phyloP scores from a whole-genome alignment of 2,329 filamentous ascomycete genomes.

The Alternaria incomplexa region DNA sequence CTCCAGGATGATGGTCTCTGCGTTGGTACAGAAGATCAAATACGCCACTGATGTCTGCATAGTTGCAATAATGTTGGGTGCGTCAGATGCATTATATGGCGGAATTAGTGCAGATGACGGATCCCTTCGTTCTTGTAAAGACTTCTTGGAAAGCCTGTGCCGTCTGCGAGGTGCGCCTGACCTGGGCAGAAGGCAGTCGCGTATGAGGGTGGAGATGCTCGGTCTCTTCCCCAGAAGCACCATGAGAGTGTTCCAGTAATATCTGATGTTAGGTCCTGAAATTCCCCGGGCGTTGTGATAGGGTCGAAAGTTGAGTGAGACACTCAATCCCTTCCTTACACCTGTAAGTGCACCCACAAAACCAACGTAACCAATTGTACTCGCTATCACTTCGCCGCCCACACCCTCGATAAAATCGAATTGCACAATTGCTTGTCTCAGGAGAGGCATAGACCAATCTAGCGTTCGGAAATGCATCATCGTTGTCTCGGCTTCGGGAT shows the following conservation, averaged over 20 bases:
- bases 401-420: slow-evolving; percentile 48
- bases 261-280: slow-evolving; percentile 45
- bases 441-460: slow-evolving; percentile 55
- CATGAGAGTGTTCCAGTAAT: slow-evolving; percentile 58
- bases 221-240: slow-evolving; percentile 61
- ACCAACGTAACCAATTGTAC: slow-evolving; percentile 59
- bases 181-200: slow-evolving; percentile 51
- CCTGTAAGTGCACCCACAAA: slow-evolving; percentile 60
- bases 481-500: slow-evolving; percentile 23
- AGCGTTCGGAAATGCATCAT: slow-evolving; percentile 64
- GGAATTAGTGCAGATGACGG: neutral
- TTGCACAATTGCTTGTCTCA: slow-evolving; percentile 51
- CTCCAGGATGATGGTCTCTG: slow-evolving; percentile 58
- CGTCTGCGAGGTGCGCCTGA: neutral
- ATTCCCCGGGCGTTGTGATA: slow-evolving; percentile 53
- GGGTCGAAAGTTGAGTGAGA: slow-evolving; percentile 60
- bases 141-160: neutral
- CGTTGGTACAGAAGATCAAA: slow-evolving; percentile 61
- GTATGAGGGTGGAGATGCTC: slow-evolving; percentile 60
- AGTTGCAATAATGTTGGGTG: slow-evolving; percentile 44
- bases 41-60: slow-evolving; percentile 62
- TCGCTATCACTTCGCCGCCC: slow-evolving; percentile 51
- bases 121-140: neutral
- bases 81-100: slow-evolving; percentile 23
- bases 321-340: slow-evolving; percentile 54